Percentiles rank a stretch among this genome's conserved stretches.
Conservation (phyloP, 768 basidiomycete genomes). For the Daedalea quercina region DNA sequence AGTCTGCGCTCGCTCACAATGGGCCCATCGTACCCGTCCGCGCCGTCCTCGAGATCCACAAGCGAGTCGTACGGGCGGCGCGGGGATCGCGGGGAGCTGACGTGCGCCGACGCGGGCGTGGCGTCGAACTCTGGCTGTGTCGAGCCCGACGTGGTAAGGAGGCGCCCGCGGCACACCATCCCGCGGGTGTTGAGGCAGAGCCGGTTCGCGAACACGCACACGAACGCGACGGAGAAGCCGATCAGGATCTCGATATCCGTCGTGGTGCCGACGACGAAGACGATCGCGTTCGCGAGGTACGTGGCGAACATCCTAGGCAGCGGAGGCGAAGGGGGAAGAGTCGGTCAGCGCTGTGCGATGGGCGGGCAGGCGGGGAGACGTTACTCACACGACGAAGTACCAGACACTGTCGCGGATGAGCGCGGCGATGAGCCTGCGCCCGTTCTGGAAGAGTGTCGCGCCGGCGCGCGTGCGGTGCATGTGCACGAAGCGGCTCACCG, state of each 20-base stretch:
- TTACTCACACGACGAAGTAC: constrained; percentile 49
- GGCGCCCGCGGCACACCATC: constrained; percentile 12
- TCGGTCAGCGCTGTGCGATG: too few relatives aligned
- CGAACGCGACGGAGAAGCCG: constrained; percentile 51
- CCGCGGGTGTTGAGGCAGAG: constrained; percentile 49
- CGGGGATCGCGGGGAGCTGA: background rate
- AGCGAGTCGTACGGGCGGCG: background rate
- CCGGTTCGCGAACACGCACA: constrained; percentile 51
- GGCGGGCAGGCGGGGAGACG: too few relatives aligned
- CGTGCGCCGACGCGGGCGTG: background rate
- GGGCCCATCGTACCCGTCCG: background rate
- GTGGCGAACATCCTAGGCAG: constrained; percentile 53
- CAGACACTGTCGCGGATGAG: constrained; percentile 50
- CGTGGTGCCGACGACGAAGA: constrained; percentile 19
- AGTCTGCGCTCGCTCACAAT: too few relatives aligned
- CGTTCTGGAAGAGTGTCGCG: constrained; percentile 33
- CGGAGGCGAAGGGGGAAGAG: background rate
- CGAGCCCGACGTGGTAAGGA: background rate
- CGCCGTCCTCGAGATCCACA: background rate
- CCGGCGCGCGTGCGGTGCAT: constrained; percentile 34
- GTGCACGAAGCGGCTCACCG: constrained; percentile 44
- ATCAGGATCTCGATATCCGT: constrained; percentile 42
- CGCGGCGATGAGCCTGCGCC: constrained; percentile 38
- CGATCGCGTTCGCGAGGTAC: constrained; percentile 39
- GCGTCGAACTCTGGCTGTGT: background rate